Base-by-base conservation (phyloP, 2,329 filamentous ascomycete species). In the Neopestalotiopsis sp. region DNA sequence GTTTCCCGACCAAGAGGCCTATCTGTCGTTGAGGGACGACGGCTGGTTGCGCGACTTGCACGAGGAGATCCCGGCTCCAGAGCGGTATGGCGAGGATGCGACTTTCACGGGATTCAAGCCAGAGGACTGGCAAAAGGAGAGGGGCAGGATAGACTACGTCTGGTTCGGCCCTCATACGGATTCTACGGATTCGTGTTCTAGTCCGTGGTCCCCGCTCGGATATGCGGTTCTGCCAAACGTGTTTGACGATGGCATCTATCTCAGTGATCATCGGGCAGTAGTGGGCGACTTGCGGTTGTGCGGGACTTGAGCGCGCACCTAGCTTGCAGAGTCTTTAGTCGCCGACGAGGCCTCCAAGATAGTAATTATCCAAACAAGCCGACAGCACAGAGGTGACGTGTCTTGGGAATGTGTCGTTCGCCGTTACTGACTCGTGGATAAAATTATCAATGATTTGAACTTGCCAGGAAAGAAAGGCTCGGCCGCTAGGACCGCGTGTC, bases 101-200 rank as follows among this genome's bases (percentile, higher is more conserved):
- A 93, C 91, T 1, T 93, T 89, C 75, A 93, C 91, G 2, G 89
- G 89, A 14, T 93, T 94, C 75, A 80, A 86, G 72, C 79, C 83
- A 2, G 78, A 83, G 59, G 79, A 85, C 71, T 74, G 75, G 68
- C 80, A 83, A 28, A 77, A 76, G 57, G 68, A 72, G 2, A 57
- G 68, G 7, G 76, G 72, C 52, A 80, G 86, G 63, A 92, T 93
- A 74, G 91, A 94, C 78, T 92, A 91, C 75, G 80, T 93, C 12
- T 93, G 92, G 77, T 79, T 88, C 34, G 87, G 85, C 1, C 73
- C 72, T 5, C 13, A 56, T 42, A 34, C 70, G 56, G n/a, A 10
- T 17, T 59, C 57, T 20, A 4, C 57, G 4, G 57, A 40, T 6
- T 5, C 2, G 30, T 6, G 30, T 30, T 6, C 9, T 6, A 61